Base-by-base conservation (phyloP, 2,329 filamentous ascomycete species). In the Furcasterigmium furcatum region DNA sequence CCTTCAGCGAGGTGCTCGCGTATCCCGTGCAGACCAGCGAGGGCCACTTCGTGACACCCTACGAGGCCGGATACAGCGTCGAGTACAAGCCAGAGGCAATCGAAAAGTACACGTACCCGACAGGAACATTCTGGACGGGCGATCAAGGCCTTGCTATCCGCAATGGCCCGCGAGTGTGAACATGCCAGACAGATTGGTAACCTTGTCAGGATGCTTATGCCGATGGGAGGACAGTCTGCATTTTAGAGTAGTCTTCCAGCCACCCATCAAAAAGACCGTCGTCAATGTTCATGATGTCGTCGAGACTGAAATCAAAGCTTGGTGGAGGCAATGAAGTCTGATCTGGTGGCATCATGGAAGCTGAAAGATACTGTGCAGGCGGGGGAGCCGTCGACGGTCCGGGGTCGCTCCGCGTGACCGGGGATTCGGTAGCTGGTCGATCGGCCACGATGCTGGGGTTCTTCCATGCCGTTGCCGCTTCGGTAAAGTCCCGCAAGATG, bases 41-140 rank as follows among this genome's bases (percentile, higher is more conserved):
- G 54, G 91, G 91, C 4, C 94, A 90, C 67, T 95, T 95, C 70
- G 86, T 87, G 54, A 96, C 91, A 1, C 91, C 91, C 0, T 84
- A 72, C 52, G 84, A 90, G 62, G 77, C 91, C 1, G 91, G 91
- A 0, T 96, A 96, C 66, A 91, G 87, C 60, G 91, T 96, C 3
- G 89, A 96, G 80, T 95, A 96, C 89, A 92, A 88, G 79, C 69
- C 82, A 4, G 87, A 84, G 54, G 94, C 88, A 63, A 94, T 95
- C 88, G 87, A 91, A 52, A 68, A 67, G 55, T 96, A 77, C 62
- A 77, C 79, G 41, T 96, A 82, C 63, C 91, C 90, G 13, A 32
- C 30, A 13, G 48, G 46, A 1, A 50, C 41, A 18, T 52, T 50
- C 16, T 52, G 48, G 50, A 46, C 5, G 29, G 45, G 45, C 25